Percentiles rank a stretch among this genome's conserved stretches.
These are phyloP conservation scores for Theobroma cacao DNA, from an alignment of 345 rosid genomes.

Conservation along the genomic window DNA sequence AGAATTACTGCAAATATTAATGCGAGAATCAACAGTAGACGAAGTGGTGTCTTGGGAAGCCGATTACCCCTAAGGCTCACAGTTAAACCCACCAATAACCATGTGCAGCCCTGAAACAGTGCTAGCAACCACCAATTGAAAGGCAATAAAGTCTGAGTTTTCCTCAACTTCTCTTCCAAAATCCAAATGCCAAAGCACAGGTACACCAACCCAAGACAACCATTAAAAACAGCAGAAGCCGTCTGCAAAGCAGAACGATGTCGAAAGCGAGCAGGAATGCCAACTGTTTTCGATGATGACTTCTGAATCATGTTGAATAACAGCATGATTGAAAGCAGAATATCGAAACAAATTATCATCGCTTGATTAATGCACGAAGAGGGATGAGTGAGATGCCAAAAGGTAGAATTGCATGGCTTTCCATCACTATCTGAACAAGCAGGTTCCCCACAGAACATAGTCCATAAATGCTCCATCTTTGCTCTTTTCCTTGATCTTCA, in stretches of 20 bases:
- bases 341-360: constrained; percentile 48
- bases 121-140: constrained; percentile 45
- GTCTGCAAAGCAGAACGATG: constrained; percentile 38
- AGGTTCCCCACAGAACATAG: constrained; percentile 52
- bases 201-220: constrained; percentile 56
- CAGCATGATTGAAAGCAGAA: constrained; percentile 46
- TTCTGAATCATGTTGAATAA: constrained; percentile 42
- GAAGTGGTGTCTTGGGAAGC: constrained; percentile 34
- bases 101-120: constrained; percentile 63
- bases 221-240: constrained; percentile 52
- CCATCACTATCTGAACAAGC: constrained; percentile 22
- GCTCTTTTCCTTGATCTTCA: constrained; percentile 7
- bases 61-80: constrained; percentile 41
- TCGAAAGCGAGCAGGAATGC: constrained; percentile 21
- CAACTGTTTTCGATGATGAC: constrained; percentile 31
- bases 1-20: constrained; percentile 47
- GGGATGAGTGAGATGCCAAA: constrained; percentile 28
- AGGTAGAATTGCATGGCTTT: constrained; percentile 19
- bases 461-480: constrained; percentile 51
- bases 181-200: constrained; percentile 54
- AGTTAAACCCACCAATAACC: constrained; percentile 50
- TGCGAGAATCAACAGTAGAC: constrained; percentile 47
- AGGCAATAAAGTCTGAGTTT: constrained; percentile 38
- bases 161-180: constrained; percentile 51
- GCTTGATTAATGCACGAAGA: constrained; percentile 50